Conservation (phyloP, 371 early-diverging fungal genomes). For the Mucor indicus region DNA sequence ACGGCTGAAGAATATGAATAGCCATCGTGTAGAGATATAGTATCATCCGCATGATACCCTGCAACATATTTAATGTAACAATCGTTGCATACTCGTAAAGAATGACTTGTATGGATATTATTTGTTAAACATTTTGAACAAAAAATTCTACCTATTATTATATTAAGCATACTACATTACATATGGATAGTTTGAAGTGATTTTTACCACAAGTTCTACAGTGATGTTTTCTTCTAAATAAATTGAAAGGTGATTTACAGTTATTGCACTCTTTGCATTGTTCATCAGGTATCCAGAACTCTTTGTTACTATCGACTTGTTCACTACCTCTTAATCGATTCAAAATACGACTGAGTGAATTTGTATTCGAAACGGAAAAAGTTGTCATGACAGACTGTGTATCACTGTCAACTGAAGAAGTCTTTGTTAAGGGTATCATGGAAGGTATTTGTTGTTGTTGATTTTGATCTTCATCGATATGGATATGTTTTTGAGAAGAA, state of each 20-base stretch:
- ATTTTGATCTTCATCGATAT: conserved; percentile 7
- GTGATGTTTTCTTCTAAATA: conserved; percentile 76
- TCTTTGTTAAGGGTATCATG: conserved; percentile 18
- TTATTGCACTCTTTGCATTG: conserved; percentile 75
- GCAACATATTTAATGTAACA: conserved; percentile 18
- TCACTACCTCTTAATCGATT: conserved; percentile 42
- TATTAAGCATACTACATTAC: neutral
- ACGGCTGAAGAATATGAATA: conserved; percentile 12
- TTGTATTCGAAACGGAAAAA: conserved; percentile 48
- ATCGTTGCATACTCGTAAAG: conserved; percentile 22
- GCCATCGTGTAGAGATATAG: conserved; percentile 11
- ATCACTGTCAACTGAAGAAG: conserved; percentile 45
- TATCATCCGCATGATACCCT: conserved; percentile 12
- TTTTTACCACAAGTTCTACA: conserved; percentile 83
- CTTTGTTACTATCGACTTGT: conserved; percentile 35
- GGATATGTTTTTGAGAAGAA: conserved; percentile 2
- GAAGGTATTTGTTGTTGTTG: conserved; percentile 2
- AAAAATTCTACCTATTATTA: conserved; percentile 19
- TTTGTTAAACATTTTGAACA: conserved; percentile 22
- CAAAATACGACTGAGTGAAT: conserved; percentile 47
- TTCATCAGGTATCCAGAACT: conserved; percentile 85
- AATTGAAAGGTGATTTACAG: conserved; percentile 67
- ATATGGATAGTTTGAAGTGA: too few species aligned
- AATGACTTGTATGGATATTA: conserved; percentile 13
- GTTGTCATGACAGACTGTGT: conserved; percentile 52